Evolutionary conservation across 495 filamentous ascomycete species (phyloP).

Genomic region (Aspergillus steynii): DNA sequence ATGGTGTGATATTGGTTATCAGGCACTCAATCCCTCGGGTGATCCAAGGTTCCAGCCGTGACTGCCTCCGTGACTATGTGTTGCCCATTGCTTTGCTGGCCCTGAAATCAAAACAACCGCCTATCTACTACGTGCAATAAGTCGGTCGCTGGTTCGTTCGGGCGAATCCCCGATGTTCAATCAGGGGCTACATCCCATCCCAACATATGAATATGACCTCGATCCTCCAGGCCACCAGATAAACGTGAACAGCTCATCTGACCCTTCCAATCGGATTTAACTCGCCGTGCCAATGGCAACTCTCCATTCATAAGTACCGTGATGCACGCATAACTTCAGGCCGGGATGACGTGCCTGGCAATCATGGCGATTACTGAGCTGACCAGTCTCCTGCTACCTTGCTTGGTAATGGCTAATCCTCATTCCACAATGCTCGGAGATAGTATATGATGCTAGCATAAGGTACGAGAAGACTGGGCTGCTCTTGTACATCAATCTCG

Average conservation of each 20-base stretch:
- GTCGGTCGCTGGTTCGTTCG: background rate
- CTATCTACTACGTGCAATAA: background rate
- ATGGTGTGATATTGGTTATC: background rate
- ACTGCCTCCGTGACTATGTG: background rate
- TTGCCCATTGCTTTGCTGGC: background rate
- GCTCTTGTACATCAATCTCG: background rate
- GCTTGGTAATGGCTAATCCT: background rate
- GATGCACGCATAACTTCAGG: conserved; percentile 25
- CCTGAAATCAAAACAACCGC: background rate
- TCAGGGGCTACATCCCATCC: background rate
- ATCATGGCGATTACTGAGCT: conserved; percentile 32
- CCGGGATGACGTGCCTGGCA: conserved; percentile 35
- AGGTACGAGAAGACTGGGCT: background rate
- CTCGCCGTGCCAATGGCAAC: background rate
- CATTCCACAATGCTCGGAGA: background rate
- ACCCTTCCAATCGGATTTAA: background rate
- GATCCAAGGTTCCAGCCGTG: too few relatives aligned
- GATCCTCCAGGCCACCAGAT: background rate
- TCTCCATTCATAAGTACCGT: background rate
- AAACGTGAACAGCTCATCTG: background rate
- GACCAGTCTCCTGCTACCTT: background rate
- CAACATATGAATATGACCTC: background rate
- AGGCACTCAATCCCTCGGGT: background rate
- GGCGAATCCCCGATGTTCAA: background rate
- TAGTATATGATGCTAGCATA: background rate